A percentile compares a stretch with the other conserved stretches of the same genome.
phyloP scores from a whole-genome alignment of 441 rosid species.

The Brassica balearica region DNA sequence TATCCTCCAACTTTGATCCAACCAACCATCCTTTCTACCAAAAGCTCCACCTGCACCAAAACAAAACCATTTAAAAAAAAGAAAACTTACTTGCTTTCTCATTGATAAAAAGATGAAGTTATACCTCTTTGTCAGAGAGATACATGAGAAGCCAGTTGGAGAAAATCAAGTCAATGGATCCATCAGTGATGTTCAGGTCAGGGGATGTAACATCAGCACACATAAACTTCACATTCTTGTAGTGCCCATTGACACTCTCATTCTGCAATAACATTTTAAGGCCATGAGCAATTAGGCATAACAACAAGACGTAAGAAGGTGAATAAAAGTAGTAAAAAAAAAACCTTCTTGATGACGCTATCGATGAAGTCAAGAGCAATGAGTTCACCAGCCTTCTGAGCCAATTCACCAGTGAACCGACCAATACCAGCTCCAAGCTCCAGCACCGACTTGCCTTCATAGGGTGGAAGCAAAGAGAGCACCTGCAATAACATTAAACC shows the following conservation, averaged over 20 bases:
- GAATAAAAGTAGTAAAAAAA: not conserved
- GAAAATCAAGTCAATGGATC: constrained; percentile 81
- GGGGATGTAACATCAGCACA: constrained; percentile 93
- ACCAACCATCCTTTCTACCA: constrained; percentile 81
- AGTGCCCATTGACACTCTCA: constrained; percentile 78
- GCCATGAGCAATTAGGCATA: not conserved
- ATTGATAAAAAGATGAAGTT: constrained; percentile 1
- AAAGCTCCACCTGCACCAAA: constrained; percentile 60
- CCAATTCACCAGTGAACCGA: constrained; percentile 92
- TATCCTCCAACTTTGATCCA: constrained; percentile 90
- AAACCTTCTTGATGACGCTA: constrained; percentile 81
- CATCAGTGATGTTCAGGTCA: constrained; percentile 67
- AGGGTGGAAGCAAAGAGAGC: constrained; percentile 83
- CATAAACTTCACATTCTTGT: constrained; percentile 82
- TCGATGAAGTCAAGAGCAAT: constrained; percentile 92
- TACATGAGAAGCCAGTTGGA: constrained; percentile 98
- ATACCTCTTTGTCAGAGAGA: constrained; percentile 94
- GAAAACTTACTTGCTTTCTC: no score
- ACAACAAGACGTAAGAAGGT: not conserved
- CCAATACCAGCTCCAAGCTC: constrained; percentile 98
- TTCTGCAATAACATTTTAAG: constrained; percentile 55
- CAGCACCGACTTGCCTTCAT: constrained; percentile 79
- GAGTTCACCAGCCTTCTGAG: constrained; percentile 79
- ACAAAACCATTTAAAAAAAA: no score
- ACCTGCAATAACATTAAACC: constrained; percentile 48